Evolutionary conservation across 2,329 filamentous ascomycete genomes (phyloP).

Genomic region (Aschersonia sp.): DNA sequence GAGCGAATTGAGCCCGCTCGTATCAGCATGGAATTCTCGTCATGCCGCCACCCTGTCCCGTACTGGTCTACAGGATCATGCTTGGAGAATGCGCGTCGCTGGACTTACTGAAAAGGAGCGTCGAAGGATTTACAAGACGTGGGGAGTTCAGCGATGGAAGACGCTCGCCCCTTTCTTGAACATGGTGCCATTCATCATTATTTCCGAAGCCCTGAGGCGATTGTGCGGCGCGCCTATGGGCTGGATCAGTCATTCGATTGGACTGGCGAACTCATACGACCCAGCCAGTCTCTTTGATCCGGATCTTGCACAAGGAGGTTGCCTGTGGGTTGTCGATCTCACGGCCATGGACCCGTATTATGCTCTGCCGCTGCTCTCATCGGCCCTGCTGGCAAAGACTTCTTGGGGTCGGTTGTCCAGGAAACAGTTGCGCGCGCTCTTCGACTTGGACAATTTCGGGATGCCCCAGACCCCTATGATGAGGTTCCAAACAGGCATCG

Average conservation of each 20-base stretch:
- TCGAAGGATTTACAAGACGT: constrained; percentile 19
- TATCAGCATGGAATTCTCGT: constrained; percentile 16
- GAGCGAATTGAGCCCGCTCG: constrained; percentile 14
- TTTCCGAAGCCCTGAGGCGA: constrained; percentile 35
- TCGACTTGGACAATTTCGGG: constrained; percentile 9
- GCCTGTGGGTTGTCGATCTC: constrained; percentile 41
- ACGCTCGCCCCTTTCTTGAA: constrained; percentile 21
- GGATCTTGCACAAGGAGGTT: constrained; percentile 32
- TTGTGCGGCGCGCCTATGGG: constrained; percentile 20
- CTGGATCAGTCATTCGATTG: constrained; percentile 17
- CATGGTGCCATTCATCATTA: constrained; percentile 33
- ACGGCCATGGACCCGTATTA: constrained; percentile 35
- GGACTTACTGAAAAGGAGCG: constrained; percentile 14
- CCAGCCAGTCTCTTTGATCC: constrained; percentile 17
- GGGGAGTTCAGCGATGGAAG: constrained; percentile 34
- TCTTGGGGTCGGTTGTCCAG: constrained; percentile 14
- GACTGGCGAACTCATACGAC: constrained; percentile 10
- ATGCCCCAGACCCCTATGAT: constrained; percentile 7
- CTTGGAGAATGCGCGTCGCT: constrained; percentile 10
- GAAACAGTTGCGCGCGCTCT: constrained; percentile 12
- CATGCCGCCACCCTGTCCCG: constrained; percentile 7
- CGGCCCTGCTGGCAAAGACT: constrained; percentile 13
- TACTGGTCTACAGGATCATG: constrained; percentile 1
- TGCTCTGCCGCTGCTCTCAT: constrained; percentile 27
- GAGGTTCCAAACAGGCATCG: constrained; percentile 13